These are phyloP conservation scores for Entophlyctis helioformis DNA, from an alignment of 192 early-diverging fungal genomes.

Conservation along the genomic window DNA sequence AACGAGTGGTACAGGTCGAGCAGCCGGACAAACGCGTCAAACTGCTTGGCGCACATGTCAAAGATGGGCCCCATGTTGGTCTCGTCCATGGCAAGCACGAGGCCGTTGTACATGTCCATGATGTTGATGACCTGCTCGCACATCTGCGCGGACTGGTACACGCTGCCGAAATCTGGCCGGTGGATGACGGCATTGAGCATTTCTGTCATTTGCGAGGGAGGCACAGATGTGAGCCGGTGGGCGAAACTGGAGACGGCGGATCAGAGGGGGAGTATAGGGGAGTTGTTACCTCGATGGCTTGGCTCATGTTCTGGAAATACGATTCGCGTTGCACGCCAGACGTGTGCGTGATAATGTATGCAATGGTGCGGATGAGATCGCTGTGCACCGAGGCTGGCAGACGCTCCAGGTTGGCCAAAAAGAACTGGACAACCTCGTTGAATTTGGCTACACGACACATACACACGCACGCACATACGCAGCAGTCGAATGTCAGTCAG, in stretches of 20 bases:
- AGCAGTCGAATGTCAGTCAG: no score
- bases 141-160: slow-evolving; percentile 40
- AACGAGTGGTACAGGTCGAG: slow-evolving; percentile 52
- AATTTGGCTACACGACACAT: no score
- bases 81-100: slow-evolving; percentile 54
- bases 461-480: no score
- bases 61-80: slow-evolving; percentile 51
- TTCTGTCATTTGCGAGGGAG: slow-evolving; percentile 12
- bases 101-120: slow-evolving; percentile 68
- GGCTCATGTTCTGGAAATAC: slow-evolving; percentile 45
- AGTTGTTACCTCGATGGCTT: slow-evolving; percentile 48
- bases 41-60: slow-evolving; percentile 35
- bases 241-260: background rate
- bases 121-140: slow-evolving; percentile 49
- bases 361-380: slow-evolving; percentile 51
- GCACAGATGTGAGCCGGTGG: background rate
- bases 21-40: slow-evolving; percentile 50
- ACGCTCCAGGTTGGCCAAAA: slow-evolving; percentile 40
- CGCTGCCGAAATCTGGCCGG: slow-evolving; percentile 39
- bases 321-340: slow-evolving; percentile 27
- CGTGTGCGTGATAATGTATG: slow-evolving; percentile 44
- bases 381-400: slow-evolving; percentile 44
- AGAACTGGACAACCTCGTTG: slow-evolving; percentile 31
- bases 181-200: slow-evolving; percentile 41
- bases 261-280: no score